Evolutionary conservation across 768 basidiomycete species (phyloP).

Genomic region (Lenzites betulinus): DNA sequence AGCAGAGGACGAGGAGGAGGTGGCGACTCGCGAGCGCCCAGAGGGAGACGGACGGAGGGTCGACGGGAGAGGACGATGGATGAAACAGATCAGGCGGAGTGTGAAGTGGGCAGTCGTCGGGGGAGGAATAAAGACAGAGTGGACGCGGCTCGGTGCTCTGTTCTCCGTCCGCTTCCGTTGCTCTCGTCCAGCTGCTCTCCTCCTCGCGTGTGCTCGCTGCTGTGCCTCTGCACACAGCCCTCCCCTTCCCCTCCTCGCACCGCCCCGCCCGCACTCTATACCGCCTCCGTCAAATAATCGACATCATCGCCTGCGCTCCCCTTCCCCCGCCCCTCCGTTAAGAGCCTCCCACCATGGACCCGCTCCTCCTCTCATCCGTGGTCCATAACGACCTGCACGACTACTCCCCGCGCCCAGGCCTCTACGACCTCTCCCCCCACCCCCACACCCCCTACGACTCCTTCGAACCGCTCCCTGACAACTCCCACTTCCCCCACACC

Average conservation of each 20-base stretch:
- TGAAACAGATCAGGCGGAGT: slow-evolving; percentile 27
- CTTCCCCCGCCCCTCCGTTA: slow-evolving; percentile 14
- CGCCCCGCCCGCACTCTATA: slow-evolving; percentile 11
- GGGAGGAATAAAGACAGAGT: slow-evolving; percentile 6
- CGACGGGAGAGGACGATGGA: slow-evolving; percentile 8
- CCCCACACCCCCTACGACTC: slow-evolving; percentile 39
- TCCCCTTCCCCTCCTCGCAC: slow-evolving; percentile 12
- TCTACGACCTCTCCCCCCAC: slow-evolving; percentile 29
- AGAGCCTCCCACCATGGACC: slow-evolving; percentile 23
- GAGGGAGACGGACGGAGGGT: neutral
- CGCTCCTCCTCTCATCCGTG: slow-evolving; percentile 23
- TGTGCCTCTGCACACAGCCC: slow-evolving; percentile 19
- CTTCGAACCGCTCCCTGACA: slow-evolving; percentile 40
- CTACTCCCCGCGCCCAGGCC: slow-evolving; percentile 13
- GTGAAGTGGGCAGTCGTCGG: slow-evolving; percentile 20
- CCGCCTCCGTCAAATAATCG: slow-evolving; percentile 27
- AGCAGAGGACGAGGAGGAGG: neutral
- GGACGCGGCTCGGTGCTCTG: too few relatives aligned
- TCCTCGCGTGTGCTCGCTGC: neutral
- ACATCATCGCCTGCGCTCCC: slow-evolving; percentile 24
- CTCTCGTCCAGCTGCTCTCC: neutral
- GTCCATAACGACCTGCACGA: slow-evolving; percentile 19
- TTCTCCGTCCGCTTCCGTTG: neutral
- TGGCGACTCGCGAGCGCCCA: neutral
- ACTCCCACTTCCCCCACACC: slow-evolving; percentile 48